Evolutionary conservation across 768 basidiomycete genomes (phyloP).

Genomic region (Leccinum rimulosum): DNA sequence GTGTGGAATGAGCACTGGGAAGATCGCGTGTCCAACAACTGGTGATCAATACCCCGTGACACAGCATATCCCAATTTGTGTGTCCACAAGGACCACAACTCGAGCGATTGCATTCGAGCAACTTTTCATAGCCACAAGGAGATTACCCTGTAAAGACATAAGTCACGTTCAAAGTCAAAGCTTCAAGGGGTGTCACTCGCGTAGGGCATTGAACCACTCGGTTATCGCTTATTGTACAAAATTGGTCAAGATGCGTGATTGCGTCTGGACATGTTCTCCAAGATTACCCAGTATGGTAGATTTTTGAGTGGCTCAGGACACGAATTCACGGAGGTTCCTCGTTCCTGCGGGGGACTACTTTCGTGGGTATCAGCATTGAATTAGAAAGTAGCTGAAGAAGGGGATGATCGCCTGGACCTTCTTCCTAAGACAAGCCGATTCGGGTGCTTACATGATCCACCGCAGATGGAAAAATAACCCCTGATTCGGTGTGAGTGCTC

Average conservation of each 20-base stretch:
- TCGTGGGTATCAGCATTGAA: neutral
- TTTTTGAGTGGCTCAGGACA: conserved; percentile 12
- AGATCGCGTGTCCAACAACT: neutral
- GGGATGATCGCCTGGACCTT: conserved; percentile 3
- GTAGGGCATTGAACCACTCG: conserved; percentile 24
- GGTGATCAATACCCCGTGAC: neutral
- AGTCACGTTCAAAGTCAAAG: conserved; percentile 22
- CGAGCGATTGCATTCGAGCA: conserved; percentile 26
- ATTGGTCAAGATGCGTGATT: conserved; percentile 20
- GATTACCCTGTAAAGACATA: conserved; percentile 20
- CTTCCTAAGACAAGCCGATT: neutral
- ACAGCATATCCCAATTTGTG: conserved; percentile 20
- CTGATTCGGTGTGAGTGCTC: neutral
- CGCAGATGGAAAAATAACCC: neutral
- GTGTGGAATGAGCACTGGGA: neutral
- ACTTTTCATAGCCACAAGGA: conserved; percentile 13
- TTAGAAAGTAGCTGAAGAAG: neutral
- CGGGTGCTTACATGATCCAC: conserved; percentile 5
- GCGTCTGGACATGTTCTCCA: conserved; percentile 16
- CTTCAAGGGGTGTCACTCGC: neutral
- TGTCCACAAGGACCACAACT: conserved; percentile 1
- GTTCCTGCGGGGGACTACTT: neutral
- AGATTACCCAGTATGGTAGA: conserved; percentile 5
- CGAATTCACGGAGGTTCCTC: neutral
- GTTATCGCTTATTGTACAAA: conserved; percentile 11